Base-by-base conservation (phyloP, 1,139 yeast genomes). In the Kodamaea arcana region DNA sequence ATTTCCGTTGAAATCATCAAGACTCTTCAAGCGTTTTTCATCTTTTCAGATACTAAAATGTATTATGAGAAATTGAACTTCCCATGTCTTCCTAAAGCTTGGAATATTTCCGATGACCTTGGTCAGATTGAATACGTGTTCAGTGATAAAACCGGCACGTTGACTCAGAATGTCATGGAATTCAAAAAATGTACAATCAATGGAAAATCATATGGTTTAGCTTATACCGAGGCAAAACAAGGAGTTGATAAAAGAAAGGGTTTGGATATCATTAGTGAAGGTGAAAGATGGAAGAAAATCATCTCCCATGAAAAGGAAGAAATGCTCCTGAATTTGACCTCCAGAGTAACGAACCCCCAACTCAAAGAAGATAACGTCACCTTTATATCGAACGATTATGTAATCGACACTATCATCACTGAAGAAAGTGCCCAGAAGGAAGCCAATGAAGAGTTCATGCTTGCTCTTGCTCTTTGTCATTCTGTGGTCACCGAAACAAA, bases 161-260 rank as follows among this genome's bases (percentile, higher is more conserved):
- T 92, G 48, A 92, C 98, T 2, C 97, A 90, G 58, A 92, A 92
- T 55, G 85, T 90, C 27, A 92, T 92, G 98, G 97, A 90, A 59
- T 90, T 90, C 62, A 87, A 87, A 51, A 92, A 92, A 58, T 85
- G 95, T 56, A 80, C 96, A 2, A 83, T 92, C 41, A 79, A 80
- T 50, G 97, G 98, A 28, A 75, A 79, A 36, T 77, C 86, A 9
- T 92, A 92, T 52, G 98, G 98, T 28, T 71, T 86, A 50, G 97
- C 97, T 0, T 92, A 88, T 53, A 92, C 98, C 1, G 98, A 92
- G 55, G 97, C 97, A 0, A 72, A 86, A 50, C 94, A 92, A 30
- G 98, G 97, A 30, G 72, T 90, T 56, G 83, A 92, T 48, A 88
- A 87, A 58, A 74, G 98, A 45, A 80, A 80, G 39, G 97, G 97